These are phyloP conservation scores for Chlamydomonas asymmetrica DNA, from an alignment of 139 green algal species.

Conservation along the genomic window DNA sequence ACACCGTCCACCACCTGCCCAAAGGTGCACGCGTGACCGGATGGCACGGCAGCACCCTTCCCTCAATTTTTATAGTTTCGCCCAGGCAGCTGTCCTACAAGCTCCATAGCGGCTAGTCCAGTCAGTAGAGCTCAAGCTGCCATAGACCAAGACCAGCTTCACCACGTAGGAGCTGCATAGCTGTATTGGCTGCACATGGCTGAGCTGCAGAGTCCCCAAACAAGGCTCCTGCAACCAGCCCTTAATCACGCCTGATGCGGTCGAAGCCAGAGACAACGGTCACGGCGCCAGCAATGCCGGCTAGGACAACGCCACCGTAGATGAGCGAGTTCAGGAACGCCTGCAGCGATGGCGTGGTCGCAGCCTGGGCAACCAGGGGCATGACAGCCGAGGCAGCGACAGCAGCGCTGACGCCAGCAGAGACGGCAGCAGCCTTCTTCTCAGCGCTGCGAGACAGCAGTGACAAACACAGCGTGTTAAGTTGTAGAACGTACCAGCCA, in stretches of 20 bases:
- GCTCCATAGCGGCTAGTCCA: too few species aligned
- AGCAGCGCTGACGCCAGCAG: conserved; percentile 60
- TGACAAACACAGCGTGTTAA: neutral
- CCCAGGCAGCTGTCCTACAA: too few species aligned
- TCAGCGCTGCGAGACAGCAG: conserved; percentile 44
- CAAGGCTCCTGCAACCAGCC: too few species aligned
- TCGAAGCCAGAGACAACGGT: conserved; percentile 87
- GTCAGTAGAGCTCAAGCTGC: too few species aligned
- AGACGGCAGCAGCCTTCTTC: conserved; percentile 54
- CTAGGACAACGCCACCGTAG: conserved; percentile 84
- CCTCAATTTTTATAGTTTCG: too few species aligned
- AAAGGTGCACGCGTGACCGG: too few species aligned
- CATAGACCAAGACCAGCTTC: too few species aligned
- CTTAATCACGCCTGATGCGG: conserved; percentile 56
- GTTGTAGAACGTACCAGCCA: neutral
- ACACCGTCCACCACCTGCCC: too few species aligned
- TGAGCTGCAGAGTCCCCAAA: too few species aligned
- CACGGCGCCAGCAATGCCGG: conserved; percentile 78
- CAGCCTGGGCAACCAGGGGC: conserved; percentile 75
- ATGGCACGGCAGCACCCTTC: too few species aligned
- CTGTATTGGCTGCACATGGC: too few species aligned
- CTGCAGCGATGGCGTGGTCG: conserved; percentile 87
- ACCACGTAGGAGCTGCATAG: too few species aligned
- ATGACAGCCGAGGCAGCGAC: conserved; percentile 58
- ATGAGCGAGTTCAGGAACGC: conserved; percentile 92